Percentiles rank a stretch among this genome's conserved stretches.
Conservation (phyloP, 164 flowering plant genomes). For the Malania oleifera region DNA sequence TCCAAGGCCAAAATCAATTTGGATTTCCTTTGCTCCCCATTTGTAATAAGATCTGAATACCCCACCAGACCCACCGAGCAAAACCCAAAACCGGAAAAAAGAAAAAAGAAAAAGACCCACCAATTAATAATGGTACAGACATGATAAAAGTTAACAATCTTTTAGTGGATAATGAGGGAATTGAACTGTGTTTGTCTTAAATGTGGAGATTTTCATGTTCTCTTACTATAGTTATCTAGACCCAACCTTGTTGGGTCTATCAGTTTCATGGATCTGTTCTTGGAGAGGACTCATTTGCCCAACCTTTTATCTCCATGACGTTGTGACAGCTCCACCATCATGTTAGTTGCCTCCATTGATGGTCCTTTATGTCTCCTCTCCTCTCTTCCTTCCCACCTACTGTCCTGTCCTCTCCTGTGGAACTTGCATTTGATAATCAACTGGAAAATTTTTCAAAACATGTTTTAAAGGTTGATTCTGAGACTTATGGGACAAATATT, state of each 20-base stretch:
- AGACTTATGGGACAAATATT: no score
- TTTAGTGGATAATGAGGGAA: conserved; percentile 32
- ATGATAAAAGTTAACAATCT: conserved; percentile 19
- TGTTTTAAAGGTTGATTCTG: no score
- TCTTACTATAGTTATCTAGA: conserved; percentile 16
- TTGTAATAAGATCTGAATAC: conserved; percentile 23
- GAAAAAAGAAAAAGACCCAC: no score
- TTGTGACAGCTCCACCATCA: conserved; percentile 38
- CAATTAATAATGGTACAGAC: conserved; percentile 31
- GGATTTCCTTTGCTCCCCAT: conserved; percentile 52
- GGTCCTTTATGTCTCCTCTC: conserved; percentile 23
- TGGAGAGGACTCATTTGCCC: conserved; percentile 20
- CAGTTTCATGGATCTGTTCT: conserved; percentile 30
- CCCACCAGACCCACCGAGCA: conserved; percentile 33
- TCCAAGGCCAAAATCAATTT: conserved; percentile 27
- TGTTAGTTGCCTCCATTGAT: conserved; percentile 38
- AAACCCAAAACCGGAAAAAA: no score
- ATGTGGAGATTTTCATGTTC: conserved; percentile 9
- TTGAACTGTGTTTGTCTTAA: conserved; percentile 28
- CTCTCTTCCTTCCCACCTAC: conserved; percentile 12
- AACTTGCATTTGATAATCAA: background rate
- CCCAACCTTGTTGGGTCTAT: conserved; percentile 46
- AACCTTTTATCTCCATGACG: conserved; percentile 25
- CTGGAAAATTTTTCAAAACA: no score
- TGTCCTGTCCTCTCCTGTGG: conserved; percentile 13